Evolutionary conservation across 2,329 filamentous ascomycete species (phyloP).

Genomic region (Chaetomium sp.): DNA sequence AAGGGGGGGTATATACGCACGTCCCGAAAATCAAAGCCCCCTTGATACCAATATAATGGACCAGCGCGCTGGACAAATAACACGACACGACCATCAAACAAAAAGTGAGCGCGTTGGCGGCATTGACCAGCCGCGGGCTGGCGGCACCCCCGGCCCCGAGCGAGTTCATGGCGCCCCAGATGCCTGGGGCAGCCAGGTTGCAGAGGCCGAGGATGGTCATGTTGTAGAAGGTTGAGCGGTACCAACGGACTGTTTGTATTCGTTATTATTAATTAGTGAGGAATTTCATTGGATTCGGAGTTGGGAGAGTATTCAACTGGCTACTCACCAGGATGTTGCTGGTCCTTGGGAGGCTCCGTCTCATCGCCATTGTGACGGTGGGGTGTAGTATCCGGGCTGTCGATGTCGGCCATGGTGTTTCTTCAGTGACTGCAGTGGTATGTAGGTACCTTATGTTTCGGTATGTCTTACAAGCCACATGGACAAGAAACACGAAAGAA

Average conservation of each 20-base stretch:
- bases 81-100: constrained; percentile 1
- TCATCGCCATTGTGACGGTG: background rate
- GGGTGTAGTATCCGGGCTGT: background rate
- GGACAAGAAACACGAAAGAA: too few relatives aligned
- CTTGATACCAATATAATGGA: constrained; percentile 2
- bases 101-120: constrained; percentile 1
- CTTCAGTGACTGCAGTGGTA: too few relatives aligned
- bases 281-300: background rate
- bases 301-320: background rate
- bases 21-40: background rate
- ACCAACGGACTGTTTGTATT: background rate
- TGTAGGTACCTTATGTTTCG: too few relatives aligned
- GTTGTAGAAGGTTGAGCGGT: constrained; percentile 1
- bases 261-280: background rate
- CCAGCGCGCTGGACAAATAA: background rate
- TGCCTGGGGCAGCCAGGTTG: background rate
- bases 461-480: too few relatives aligned
- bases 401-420: background rate
- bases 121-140: background rate
- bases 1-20: background rate
- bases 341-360: background rate
- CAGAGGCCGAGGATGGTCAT: constrained; percentile 1
- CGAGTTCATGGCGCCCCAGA: constrained; percentile 1
- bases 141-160: background rate
- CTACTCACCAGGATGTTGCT: background rate